Base-by-base conservation (phyloP, 1,284 basidiomycete genomes). In the Coniferiporia weirii region DNA sequence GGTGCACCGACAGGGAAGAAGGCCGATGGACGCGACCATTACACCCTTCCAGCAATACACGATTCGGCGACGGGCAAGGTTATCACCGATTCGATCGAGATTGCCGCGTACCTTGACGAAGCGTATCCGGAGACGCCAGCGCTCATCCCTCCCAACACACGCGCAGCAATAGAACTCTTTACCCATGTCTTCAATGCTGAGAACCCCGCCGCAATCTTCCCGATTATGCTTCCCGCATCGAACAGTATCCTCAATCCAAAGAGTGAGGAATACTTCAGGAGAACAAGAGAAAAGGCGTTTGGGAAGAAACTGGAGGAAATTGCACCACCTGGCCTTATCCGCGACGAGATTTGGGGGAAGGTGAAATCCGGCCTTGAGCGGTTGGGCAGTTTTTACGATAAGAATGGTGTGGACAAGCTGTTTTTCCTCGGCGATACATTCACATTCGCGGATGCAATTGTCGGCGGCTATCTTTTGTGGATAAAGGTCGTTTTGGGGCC, bases 271-370 rank as follows among this genome's bases (percentile, higher is more conserved):
- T 74, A 72, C 63, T 76, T 73, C 60, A 67, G 72, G 17, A 51
- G 20, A 20, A 70, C 70, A 2, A 65, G 70, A 19, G 53, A 61
- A n/a, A 22, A 48, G 27, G 47, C n/a, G 13, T 68, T 65, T 52
- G 69, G 70, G 9, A 62, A 61, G 56, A 67, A 64, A 54, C 66
- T 76, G 5, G 73, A 74, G 55, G 69, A 70, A 56, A 65, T 75
- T 43, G 68, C 68, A 3, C 73, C 73, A 5, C 65, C 55, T 20
- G 67, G 71, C 12, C 59, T 66, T 2, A 53, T 63, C 52, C 64
- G 69, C 43, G 61, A 66, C 0, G 67, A 45, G 7, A 66, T 69
- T 36, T 60, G 71, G 66, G 65, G 61, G 27, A 68, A 65, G 58
- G 52, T 63, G 4, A 68, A 66, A 63, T 66, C 64, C 22, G 68